A percentile compares a stretch with the other conserved stretches of the same genome.
Evolutionary conservation across 73 alveolate species (phyloP).

Genomic region (Paramecium primaurelia): DNA sequence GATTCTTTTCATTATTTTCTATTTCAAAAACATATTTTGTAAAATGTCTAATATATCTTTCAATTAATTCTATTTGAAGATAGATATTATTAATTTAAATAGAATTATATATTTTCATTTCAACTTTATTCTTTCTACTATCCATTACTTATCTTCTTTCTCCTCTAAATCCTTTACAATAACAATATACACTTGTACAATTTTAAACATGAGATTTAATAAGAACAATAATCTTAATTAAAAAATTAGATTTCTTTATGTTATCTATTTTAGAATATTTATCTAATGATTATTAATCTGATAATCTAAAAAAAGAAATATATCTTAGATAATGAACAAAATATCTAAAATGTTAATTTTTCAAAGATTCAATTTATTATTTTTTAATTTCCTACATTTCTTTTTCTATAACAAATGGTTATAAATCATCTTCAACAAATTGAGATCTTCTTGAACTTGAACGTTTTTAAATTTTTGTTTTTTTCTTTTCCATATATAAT

Average conservation of each 20-base stretch:
- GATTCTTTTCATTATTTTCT: not conserved
- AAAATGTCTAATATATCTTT: not conserved
- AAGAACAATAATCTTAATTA: not conserved
- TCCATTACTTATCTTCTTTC: conserved; percentile 20
- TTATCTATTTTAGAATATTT: not conserved
- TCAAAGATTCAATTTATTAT: not conserved
- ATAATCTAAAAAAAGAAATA: not conserved
- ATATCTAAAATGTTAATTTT: not conserved
- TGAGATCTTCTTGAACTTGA: not conserved
- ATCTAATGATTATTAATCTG: not conserved
- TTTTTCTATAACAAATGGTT: conserved; percentile 19
- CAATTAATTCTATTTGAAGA: not conserved
- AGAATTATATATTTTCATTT: not conserved
- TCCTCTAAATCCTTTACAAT: conserved; percentile 52
- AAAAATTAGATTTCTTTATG: not conserved
- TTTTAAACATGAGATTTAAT: not conserved
- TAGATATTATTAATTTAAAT: not conserved
- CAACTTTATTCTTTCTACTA: not conserved
- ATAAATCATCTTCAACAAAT: not conserved
- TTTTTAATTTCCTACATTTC: not conserved
- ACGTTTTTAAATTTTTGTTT: not conserved
- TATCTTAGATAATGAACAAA: conserved; percentile 25
- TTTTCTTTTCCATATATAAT: not conserved
- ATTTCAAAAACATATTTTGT: conserved; percentile 18
- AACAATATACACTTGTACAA: conserved; percentile 37